A percentile compares a stretch with the other conserved stretches of the same genome.
Evolutionary conservation across 495 filamentous ascomycete species (phyloP).

Genomic region (Neurospora sp.): DNA sequence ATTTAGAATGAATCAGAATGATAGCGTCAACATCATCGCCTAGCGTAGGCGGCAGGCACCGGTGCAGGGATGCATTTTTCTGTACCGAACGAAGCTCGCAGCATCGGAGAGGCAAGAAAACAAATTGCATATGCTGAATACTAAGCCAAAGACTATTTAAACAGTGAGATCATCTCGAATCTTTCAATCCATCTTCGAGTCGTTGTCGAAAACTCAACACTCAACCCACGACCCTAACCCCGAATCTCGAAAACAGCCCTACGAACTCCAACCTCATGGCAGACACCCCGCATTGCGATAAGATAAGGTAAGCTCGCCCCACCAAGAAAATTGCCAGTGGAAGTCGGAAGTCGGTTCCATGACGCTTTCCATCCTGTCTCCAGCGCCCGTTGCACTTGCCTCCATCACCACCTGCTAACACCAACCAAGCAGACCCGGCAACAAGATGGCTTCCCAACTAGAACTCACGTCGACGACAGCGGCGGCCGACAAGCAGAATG

Average conservation of each 20-base stretch:
- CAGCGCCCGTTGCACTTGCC: not conserved
- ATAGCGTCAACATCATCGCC: not conserved
- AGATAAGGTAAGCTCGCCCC: slow-evolving; percentile 2
- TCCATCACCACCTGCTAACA: not conserved
- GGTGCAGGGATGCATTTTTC: too few species aligned
- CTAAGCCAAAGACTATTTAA: not conserved
- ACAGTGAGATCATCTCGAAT: not conserved
- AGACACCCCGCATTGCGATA: slow-evolving; percentile 14
- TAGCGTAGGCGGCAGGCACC: not conserved
- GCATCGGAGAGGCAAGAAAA: not conserved
- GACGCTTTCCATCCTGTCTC: not conserved
- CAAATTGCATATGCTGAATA: not conserved
- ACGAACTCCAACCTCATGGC: not conserved
- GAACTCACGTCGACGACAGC: slow-evolving; percentile 5
- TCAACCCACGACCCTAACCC: not conserved
- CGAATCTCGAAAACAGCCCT: not conserved
- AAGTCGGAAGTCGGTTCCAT: not conserved
- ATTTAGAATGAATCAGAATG: not conserved
- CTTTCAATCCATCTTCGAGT: not conserved
- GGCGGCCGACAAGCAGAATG: slow-evolving; percentile 19
- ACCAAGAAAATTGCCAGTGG: not conserved
- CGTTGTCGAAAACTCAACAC: not conserved
- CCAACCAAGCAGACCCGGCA: not conserved
- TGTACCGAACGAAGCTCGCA: too few species aligned
- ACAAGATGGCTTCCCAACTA: slow-evolving; percentile 4